Evolutionary conservation across 2,329 filamentous ascomycete species (phyloP).

Genomic region (Metarhizium humberi): DNA sequence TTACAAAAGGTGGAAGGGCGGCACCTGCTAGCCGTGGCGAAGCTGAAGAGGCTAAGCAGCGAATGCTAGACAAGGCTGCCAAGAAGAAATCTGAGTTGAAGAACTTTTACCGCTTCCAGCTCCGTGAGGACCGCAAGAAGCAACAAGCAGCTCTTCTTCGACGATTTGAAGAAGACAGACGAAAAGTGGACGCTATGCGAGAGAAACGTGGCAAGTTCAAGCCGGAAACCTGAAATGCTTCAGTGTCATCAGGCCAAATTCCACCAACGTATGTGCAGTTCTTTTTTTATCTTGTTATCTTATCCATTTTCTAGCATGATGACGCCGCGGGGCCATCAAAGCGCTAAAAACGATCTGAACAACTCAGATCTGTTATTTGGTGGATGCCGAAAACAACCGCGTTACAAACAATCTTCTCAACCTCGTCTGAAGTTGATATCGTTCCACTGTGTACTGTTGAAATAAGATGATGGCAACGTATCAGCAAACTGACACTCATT

Average conservation of each 20-base stretch:
- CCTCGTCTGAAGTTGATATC: constrained; percentile 38
- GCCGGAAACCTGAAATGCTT: constrained; percentile 32
- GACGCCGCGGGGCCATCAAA: constrained; percentile 46
- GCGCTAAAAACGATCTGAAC: constrained; percentile 12
- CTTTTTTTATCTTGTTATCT: constrained; percentile 2
- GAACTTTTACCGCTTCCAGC: constrained; percentile 81
- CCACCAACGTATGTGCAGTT: constrained; percentile 1
- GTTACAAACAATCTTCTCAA: constrained; percentile 56
- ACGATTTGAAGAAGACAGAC: constrained; percentile 68
- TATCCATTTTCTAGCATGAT: constrained; percentile 26
- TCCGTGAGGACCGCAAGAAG: constrained; percentile 68
- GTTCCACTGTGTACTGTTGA: not conserved
- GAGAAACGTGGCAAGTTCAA: constrained; percentile 55
- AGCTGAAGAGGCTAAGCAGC: constrained; percentile 48
- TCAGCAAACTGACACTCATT: not conserved
- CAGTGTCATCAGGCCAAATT: not conserved
- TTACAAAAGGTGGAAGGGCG: constrained; percentile 65
- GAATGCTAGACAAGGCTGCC: constrained; percentile 53
- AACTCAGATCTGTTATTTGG: constrained; percentile 16
- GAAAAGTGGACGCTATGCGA: constrained; percentile 62
- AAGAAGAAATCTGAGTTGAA: constrained; percentile 54
- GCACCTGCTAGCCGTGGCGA: constrained; percentile 69
- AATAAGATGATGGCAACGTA: not conserved
- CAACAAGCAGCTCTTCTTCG: constrained; percentile 58
- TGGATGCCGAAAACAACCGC: constrained; percentile 54